Evolutionary conservation across 805 yeast species (phyloP), one percentile per base, ranked within the genome.

Genomic region (Yamadazyma nakazawae): DNA sequence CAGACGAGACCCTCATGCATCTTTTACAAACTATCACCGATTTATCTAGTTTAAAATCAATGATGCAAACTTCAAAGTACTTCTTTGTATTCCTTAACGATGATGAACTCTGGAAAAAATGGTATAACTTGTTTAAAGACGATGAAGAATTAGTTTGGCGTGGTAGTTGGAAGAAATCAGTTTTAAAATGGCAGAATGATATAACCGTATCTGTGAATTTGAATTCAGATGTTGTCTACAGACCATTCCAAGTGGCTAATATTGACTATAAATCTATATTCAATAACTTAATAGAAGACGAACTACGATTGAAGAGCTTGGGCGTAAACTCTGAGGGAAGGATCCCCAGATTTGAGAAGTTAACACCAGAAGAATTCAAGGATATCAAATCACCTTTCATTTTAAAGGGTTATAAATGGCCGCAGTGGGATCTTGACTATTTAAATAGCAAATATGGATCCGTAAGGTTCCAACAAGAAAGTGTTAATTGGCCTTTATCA

Each of bases 201-300:
- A 54, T 82, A 7, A 74, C 75, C 48, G 63, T 82, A 19, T 67
- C 70, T 0, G 76, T 67, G 24, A 75, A 76, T 49, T 55, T 80
- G 28, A 55, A 89, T 59, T 85, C 95, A 0, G 97, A 90, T 59
- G 54, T 79, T n/a, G 63, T 91, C 12, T 90, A 83, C 61, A 73
- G 94, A 42, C 96, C 97, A 2, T 89, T 78, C 57, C 94, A 88
- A 58, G 84, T 94, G 52, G 75, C 95, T 0, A 85, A 84, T 52
- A 72, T 88, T 16, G 75, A 85, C 57, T 87, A 86, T 61, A 54
- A 60, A 4, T 58, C 63, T 21, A 56, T 80, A 3, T 79, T 85
- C 54, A 60, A 65, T 24, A 72, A 72, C 34, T 59, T 84, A 3
- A 73, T 83, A 5, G 63, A 59, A 1, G 80, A 77, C 46, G 84